phyloP scores from a whole-genome alignment of 2,329 filamentous ascomycete genomes.

The Aspergillus sergii region DNA sequence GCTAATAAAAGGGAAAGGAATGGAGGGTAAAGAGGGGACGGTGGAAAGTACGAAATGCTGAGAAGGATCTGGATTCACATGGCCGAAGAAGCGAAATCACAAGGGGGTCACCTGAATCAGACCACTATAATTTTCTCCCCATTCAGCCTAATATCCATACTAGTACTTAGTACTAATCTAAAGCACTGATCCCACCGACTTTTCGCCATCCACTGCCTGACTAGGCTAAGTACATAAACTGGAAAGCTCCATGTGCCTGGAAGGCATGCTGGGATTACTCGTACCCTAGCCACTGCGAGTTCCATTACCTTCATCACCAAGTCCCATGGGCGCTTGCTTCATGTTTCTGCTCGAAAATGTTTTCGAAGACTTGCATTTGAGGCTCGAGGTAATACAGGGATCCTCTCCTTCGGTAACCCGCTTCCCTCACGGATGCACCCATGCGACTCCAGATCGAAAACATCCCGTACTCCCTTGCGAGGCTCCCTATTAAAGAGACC shows the following conservation, averaged over 20 bases:
- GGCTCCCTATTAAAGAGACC: constrained; percentile 8
- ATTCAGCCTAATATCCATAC: not conserved
- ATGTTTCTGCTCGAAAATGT: not conserved
- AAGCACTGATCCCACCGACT: not conserved
- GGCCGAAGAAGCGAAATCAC: not conserved
- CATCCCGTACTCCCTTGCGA: constrained; percentile 22
- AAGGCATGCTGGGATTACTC: not conserved
- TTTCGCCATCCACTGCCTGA: not conserved
- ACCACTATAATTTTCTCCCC: not conserved
- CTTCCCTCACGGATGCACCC: not conserved
- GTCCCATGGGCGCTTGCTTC: not conserved
- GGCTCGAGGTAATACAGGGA: constrained; percentile 27
- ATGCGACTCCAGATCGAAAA: constrained; percentile 25
- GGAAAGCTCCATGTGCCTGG: not conserved
- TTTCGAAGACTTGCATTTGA: constrained; percentile 20
- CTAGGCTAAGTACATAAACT: not conserved
- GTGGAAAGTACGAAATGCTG: not conserved
- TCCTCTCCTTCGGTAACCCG: constrained; percentile 3
- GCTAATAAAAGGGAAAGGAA: not conserved
- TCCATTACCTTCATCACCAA: not conserved
- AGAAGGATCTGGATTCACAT: not conserved
- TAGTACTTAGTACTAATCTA: not conserved
- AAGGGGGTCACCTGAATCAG: not conserved
- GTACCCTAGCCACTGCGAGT: not conserved
- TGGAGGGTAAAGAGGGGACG: not conserved